Evolutionary conservation across 805 yeast genomes (phyloP).

Genomic region (Lipomyces starkeyi): DNA sequence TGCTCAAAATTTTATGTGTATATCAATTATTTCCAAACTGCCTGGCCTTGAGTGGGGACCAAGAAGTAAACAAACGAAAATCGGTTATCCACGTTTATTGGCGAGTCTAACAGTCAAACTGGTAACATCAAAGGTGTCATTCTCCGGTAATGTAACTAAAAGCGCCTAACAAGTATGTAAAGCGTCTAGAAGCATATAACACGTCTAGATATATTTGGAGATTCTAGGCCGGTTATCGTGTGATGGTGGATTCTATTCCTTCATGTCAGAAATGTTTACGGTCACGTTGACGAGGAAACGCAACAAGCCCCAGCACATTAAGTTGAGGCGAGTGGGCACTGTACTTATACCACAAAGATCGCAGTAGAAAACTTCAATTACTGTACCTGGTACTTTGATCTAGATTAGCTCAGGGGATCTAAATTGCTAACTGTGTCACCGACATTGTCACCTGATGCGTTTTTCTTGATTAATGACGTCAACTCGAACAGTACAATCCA

Average conservation of each 20-base stretch:
- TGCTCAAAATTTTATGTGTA: neutral
- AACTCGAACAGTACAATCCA: neutral
- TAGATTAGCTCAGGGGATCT: neutral
- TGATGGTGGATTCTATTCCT: too few species aligned
- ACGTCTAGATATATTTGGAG: neutral
- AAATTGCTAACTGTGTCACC: neutral
- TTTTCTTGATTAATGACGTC: neutral
- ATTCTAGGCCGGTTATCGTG: too few species aligned
- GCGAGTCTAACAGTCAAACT: neutral
- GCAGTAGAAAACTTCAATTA: neutral
- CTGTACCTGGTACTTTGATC: neutral
- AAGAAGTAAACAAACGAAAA: neutral
- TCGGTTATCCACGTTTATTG: neutral
- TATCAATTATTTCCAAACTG: neutral
- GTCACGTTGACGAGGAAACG: too few species aligned
- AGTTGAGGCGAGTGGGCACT: neutral
- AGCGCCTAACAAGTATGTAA: neutral
- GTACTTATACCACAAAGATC: neutral
- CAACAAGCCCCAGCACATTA: neutral
- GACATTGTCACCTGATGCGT: neutral
- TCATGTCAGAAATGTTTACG: too few species aligned
- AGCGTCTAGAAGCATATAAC: neutral
- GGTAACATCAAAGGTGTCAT: neutral
- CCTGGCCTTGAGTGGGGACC: neutral
- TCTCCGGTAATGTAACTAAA: neutral